Evolutionary conservation across 176 grass and related monocot species (phyloP).

Genomic region (Urochloa ruziziensis): DNA sequence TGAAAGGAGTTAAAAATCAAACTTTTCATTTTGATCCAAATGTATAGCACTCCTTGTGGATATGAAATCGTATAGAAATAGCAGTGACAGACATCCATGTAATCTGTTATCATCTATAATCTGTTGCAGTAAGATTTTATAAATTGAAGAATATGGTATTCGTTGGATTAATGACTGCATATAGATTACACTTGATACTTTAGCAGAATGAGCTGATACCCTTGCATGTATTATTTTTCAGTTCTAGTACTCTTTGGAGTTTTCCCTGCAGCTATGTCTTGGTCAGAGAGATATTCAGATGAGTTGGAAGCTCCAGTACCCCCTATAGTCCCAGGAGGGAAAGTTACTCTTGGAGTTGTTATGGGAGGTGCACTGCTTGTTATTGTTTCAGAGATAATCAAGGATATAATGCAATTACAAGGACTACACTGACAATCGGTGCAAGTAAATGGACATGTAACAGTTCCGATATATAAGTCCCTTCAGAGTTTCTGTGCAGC

Average conservation of each 20-base stretch:
- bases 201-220: conserved; percentile 3
- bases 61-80: conserved; percentile 13
- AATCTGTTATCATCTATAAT: neutral
- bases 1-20: neutral
- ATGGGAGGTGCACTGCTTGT: conserved; percentile 62
- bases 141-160: neutral
- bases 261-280: conserved; percentile 87
- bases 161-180: neutral
- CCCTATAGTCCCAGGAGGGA: conserved; percentile 75
- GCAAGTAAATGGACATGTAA: neutral
- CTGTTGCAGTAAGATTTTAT: conserved; percentile 13
- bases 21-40: neutral
- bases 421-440: conserved; percentile 30
- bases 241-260: conserved; percentile 91
- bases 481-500: neutral
- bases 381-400: conserved; percentile 75
- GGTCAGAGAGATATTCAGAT: conserved; percentile 89
- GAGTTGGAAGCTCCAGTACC: conserved; percentile 44
- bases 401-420: conserved; percentile 62
- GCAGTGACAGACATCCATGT: neutral
- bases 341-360: conserved; percentile 55
- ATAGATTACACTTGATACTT: neutral
- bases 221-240: conserved; percentile 42
- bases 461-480: neutral
- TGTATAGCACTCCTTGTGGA: neutral